Base-by-base conservation (phyloP, 164 flowering plant species). In the Echeveria elegans region DNA sequence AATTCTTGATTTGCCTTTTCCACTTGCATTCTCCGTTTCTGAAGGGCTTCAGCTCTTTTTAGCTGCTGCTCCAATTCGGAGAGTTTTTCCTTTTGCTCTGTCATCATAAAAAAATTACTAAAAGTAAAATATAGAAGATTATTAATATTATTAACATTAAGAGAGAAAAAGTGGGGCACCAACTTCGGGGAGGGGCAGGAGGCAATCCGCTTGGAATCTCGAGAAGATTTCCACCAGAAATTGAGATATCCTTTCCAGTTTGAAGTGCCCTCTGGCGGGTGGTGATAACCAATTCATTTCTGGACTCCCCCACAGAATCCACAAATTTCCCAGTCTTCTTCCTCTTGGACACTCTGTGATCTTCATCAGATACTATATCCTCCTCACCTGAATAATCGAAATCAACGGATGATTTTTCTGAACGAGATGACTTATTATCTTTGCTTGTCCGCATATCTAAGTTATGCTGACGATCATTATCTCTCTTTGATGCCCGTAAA, bases 41-140 rank as follows among this genome's bases (percentile, higher is more conserved):
- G 89, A 66, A 96, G 92, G 74, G 96, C 96, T 81, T 93, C 98
- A 24, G 86, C 92, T 74, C 85, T 93, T 84, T 87, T 90, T 73
- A 88, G 73, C 72, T 90, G 98, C 75, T 82, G 92, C 66, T 93
- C 98, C 68, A 87, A 81, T 68, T 88, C 98, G 43, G 98, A 61
- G 26, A 88, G 90, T 67, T 83, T 82, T 77, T 84, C 92, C 81
- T 90, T 88, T 86, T 88, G 86, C 73, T 84, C 98, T 93, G 79
- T 19, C 47, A 74, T 40, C 36, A 70, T 38, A 72, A 53, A 2
- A 43, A 63, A 43, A 19, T 11, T n/a, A n/a, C n/a, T n/a, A n/a
- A n/a, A n/a, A 30, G 47, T 28, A 37, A 21, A 8, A 5, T 48
- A 32, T 12, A 40, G 14, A 59, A 23, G 45, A 26, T 0, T 28